A percentile compares a stretch with the other conserved stretches of the same genome.
Conservation (phyloP, 441 rosid genomes). For the Eutrema salsugineum region DNA sequence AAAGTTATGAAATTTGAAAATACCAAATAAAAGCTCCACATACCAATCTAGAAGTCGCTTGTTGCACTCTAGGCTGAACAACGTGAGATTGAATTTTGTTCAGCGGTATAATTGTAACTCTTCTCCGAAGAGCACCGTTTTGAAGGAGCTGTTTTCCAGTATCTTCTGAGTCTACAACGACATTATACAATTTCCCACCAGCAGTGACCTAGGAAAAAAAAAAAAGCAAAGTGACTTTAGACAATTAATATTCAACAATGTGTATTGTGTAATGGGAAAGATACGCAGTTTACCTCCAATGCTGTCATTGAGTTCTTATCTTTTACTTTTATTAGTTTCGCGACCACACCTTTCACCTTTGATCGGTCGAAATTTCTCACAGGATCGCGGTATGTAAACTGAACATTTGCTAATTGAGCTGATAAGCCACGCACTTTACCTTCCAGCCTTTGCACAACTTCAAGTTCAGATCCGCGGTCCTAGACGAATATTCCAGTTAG, state of each 20-base stretch:
- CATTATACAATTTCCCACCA: conserved; percentile 90
- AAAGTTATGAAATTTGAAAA: neutral
- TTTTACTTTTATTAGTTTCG: conserved; percentile 85
- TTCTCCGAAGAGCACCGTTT: conserved; percentile 87
- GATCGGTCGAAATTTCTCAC: conserved; percentile 80
- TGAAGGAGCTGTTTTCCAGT: conserved; percentile 95
- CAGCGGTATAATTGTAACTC: conserved; percentile 93
- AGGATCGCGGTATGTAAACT: conserved; percentile 87
- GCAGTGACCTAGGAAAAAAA: conserved; percentile 81
- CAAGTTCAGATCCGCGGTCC: conserved; percentile 78
- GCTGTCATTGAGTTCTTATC: conserved; percentile 84
- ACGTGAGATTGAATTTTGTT: conserved; percentile 73
- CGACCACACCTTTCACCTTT: conserved; percentile 97
- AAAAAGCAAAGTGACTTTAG: conserved; percentile 13
- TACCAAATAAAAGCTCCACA: conserved; percentile 29
- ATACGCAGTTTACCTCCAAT: conserved; percentile 62
- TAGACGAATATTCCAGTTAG: conserved; percentile 31
- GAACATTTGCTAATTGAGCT: conserved; percentile 68
- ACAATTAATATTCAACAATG: conserved; percentile 4
- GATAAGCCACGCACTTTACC: conserved; percentile 78
- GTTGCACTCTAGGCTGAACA: conserved; percentile 66
- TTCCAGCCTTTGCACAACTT: conserved; percentile 68
- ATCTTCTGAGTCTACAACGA: conserved; percentile 89
- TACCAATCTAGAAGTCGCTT: conserved; percentile 79
- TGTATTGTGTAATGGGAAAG: conserved; percentile 1